These are phyloP conservation scores for Parvularia atlantis DNA, from an alignment of 78 protist genomes.

Conservation along the genomic window DNA sequence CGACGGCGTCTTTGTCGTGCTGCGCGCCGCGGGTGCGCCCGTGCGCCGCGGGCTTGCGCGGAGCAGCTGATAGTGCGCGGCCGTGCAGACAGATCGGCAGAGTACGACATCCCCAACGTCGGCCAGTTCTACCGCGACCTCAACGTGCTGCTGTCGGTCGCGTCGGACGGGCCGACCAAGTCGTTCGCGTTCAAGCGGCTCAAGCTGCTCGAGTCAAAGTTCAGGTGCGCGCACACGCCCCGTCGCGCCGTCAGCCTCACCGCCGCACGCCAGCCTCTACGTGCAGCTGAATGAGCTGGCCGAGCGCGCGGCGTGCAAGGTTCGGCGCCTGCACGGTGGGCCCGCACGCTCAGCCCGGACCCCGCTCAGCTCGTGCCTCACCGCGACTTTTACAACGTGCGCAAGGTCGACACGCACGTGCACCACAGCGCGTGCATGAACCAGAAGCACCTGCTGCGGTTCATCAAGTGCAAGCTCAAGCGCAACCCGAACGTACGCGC, in stretches of 20 bases:
- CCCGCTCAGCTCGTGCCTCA: slow-evolving; percentile 65
- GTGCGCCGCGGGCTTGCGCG: no score
- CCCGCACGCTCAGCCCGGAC: no score
- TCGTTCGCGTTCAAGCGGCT: slow-evolving; percentile 19
- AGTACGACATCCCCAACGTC: background rate
- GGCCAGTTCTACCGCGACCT: background rate
- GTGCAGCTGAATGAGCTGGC: slow-evolving; percentile 24
- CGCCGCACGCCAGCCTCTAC: slow-evolving; percentile 22
- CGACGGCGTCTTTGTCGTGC: background rate
- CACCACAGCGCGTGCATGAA: slow-evolving; percentile 88
- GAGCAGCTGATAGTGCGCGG: no score
- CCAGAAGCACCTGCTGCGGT: slow-evolving; percentile 85
- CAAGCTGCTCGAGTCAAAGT: background rate
- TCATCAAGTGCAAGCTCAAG: slow-evolving; percentile 77
- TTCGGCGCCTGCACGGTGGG: no score
- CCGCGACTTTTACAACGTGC: slow-evolving; percentile 88
- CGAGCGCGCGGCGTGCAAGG: slow-evolving; percentile 12
- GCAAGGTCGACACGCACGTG: slow-evolving; percentile 96
- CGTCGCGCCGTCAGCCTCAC: background rate
- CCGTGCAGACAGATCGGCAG: no score
- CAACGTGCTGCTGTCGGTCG: background rate
- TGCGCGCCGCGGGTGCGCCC: background rate
- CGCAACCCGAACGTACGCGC: slow-evolving; percentile 25
- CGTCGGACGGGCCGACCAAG: background rate
- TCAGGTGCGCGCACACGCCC: no score